These are phyloP conservation scores for Hysterangium stoloniferum DNA, from an alignment of 768 basidiomycete species.

Conservation along the genomic window DNA sequence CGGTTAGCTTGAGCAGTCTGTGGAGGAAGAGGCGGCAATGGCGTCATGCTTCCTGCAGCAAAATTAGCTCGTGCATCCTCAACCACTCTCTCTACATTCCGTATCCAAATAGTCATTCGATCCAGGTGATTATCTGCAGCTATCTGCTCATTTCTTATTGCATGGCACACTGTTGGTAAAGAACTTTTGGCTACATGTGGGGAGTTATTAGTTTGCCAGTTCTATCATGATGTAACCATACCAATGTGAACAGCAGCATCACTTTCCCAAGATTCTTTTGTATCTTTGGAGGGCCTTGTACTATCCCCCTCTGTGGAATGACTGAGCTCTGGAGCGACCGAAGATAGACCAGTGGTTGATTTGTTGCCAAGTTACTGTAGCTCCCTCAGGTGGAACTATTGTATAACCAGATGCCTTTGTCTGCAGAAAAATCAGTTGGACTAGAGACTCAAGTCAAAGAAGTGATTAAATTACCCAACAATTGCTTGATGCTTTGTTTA, in stretches of 20 bases:
- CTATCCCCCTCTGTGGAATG: constrained; percentile 2
- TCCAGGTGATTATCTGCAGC: constrained; percentile 51
- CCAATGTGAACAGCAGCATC: constrained; percentile 38
- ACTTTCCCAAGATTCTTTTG: constrained; percentile 42
- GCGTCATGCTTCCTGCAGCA: constrained; percentile 40
- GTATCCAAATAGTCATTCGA: constrained; percentile 76
- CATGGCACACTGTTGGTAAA: constrained; percentile 46
- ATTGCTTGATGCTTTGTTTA: constrained; percentile 65
- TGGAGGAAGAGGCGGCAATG: constrained; percentile 56
- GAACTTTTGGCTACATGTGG: constrained; percentile 37
- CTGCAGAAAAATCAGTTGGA: background rate
- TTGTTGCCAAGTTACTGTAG: constrained; percentile 26
- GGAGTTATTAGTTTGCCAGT: background rate
- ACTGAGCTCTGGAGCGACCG: constrained; percentile 6
- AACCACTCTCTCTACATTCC: constrained; percentile 77
- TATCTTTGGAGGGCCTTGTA: constrained; percentile 14
- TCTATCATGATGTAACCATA: constrained; percentile 19
- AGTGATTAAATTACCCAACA: constrained; percentile 47
- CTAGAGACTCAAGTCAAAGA: background rate
- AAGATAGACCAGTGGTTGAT: constrained; percentile 14
- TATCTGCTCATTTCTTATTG: constrained; percentile 42
- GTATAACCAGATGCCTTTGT: constrained; percentile 55
- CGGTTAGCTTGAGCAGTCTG: constrained; percentile 50
- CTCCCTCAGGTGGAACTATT: constrained; percentile 52
- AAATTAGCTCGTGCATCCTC: constrained; percentile 76